Percentiles rank a stretch among this genome's conserved stretches.
These are phyloP conservation scores for Tetrahymena elliotti DNA, from an alignment of 73 alveolate genomes.

Conservation along the genomic window DNA sequence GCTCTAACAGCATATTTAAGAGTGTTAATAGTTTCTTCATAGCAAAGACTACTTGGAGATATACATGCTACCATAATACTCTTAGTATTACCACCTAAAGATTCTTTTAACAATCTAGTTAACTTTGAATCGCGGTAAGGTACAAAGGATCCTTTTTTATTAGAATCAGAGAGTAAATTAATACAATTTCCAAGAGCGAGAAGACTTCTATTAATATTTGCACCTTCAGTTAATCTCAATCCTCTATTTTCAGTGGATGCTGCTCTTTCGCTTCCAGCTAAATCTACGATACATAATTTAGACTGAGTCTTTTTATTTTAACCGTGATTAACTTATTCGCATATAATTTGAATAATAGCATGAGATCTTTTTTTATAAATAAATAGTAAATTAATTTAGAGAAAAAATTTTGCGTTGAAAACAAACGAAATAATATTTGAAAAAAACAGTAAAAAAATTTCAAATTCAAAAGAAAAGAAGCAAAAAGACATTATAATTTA, in stretches of 20 bases:
- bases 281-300: constrained; percentile 74
- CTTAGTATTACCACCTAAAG: constrained; percentile 80
- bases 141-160: constrained; percentile 65
- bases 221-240: constrained; percentile 80
- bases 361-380: constrained; percentile 76
- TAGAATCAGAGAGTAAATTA: constrained; percentile 74
- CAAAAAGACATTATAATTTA: too few species aligned
- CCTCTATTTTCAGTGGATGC: constrained; percentile 70
- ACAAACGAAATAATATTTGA: background rate
- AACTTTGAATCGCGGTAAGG: constrained; percentile 94
- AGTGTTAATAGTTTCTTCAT: constrained; percentile 72
- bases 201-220: constrained; percentile 74
- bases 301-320: constrained; percentile 50
- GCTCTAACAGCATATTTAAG: constrained; percentile 75
- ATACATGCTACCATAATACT: constrained; percentile 77
- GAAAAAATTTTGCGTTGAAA: constrained; percentile 64
- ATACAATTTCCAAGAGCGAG: constrained; percentile 86
- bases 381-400: constrained; percentile 58
- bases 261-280: constrained; percentile 86
- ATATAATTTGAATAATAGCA: constrained; percentile 75
- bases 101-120: constrained; percentile 88
- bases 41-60: constrained; percentile 56
- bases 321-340: constrained; percentile 38
- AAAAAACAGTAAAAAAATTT: background rate
- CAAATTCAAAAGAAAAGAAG: background rate